phyloP scores from a whole-genome alignment of 75 land plant species.

The Pinus taeda region DNA sequence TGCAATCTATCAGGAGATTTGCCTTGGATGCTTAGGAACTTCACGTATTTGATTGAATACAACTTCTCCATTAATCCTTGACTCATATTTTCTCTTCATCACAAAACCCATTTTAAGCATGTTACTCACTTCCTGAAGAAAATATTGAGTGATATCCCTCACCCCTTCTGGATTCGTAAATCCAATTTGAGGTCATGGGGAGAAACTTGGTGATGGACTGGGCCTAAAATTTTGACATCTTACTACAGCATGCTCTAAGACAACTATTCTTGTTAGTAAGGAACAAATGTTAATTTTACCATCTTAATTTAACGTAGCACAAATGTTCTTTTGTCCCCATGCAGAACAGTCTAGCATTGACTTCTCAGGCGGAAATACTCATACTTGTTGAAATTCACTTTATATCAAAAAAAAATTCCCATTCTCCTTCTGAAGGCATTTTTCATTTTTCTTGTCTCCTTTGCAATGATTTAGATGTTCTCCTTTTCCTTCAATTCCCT shows the following conservation, averaged over 20 bases:
- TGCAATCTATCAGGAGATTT: conserved; percentile 61
- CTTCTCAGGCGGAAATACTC: conserved; percentile 3
- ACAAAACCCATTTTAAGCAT: conserved; percentile 45
- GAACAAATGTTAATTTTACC: conserved; percentile 14
- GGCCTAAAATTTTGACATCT: conserved; percentile 21
- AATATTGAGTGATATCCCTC: conserved; percentile 45
- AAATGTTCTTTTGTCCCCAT: not conserved
- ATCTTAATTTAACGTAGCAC: conserved; percentile 3
- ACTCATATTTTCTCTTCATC: conserved; percentile 24
- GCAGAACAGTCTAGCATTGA: not conserved
- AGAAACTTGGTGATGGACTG: conserved; percentile 20
- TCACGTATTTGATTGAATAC: conserved; percentile 37
- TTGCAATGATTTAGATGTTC: not conserved
- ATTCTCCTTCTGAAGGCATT: conserved; percentile 3
- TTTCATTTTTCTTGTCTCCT: conserved; percentile 8
- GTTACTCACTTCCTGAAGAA: conserved; percentile 71
- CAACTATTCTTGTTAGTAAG: conserved; percentile 72
- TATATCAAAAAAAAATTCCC: conserved; percentile 10
- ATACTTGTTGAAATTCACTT: conserved; percentile 6
- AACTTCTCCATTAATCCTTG: conserved; percentile 20
- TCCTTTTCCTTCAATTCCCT: not conserved
- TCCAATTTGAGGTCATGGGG: conserved; percentile 12
- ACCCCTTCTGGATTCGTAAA: conserved; percentile 21
- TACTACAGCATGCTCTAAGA: conserved; percentile 70
- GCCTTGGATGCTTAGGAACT: conserved; percentile 48